Evolutionary conservation across 805 yeast species (phyloP).

Genomic region (Myxozyma neglecta): DNA sequence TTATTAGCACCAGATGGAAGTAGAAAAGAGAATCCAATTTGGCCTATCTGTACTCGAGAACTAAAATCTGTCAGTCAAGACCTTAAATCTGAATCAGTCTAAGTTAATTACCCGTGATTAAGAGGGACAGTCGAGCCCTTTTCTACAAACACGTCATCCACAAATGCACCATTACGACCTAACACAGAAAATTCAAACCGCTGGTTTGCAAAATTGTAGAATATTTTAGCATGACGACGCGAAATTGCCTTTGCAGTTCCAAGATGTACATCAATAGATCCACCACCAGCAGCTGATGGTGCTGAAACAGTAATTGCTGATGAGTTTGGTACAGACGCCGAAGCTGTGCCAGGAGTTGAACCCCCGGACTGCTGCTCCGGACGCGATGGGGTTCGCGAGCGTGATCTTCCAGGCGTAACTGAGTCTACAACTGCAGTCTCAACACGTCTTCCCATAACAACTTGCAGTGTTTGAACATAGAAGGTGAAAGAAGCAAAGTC

Average conservation of each 20-base stretch:
- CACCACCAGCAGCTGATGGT: conserved; percentile 36
- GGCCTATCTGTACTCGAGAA: conserved; percentile 81
- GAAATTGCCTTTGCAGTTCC: conserved; percentile 93
- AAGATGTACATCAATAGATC: conserved; percentile 81
- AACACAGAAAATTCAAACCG: conserved; percentile 86
- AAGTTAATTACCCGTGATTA: conserved; percentile 52
- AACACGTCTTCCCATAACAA: conserved; percentile 84
- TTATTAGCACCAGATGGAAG: conserved; percentile 58
- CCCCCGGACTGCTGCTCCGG: not conserved
- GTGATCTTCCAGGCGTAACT: conserved; percentile 1
- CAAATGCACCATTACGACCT: conserved; percentile 97
- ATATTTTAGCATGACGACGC: conserved; percentile 90
- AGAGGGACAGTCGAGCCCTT: conserved; percentile 89
- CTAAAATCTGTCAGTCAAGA: conserved; percentile 8
- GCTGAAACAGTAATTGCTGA: not conserved
- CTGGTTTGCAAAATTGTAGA: conserved; percentile 94
- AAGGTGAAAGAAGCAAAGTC: conserved; percentile 93
- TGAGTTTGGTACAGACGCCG: not conserved
- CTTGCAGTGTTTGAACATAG: conserved; percentile 94
- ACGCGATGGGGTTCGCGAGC: conserved; percentile 5
- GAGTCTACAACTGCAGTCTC: conserved; percentile 46
- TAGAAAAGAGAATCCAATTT: conserved; percentile 82
- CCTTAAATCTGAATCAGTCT: not conserved
- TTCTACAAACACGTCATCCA: conserved; percentile 85
- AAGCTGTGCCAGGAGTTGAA: not conserved